Base-by-base conservation (phyloP, 768 basidiomycete species). In the Asterophora parasitica region DNA sequence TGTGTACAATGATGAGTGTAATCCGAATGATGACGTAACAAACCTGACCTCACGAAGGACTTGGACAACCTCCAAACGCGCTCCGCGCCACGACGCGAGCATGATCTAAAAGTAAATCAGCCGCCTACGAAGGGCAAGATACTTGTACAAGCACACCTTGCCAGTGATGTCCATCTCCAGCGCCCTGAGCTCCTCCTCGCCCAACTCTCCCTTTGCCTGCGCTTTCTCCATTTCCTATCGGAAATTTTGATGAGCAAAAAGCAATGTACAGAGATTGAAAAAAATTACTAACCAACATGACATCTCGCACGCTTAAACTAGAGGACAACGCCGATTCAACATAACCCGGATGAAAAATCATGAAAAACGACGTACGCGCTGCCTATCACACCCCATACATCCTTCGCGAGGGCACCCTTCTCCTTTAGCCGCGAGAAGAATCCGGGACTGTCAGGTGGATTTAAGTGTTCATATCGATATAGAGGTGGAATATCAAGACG, bases 21-120 rank as follows among this genome's bases (percentile, higher is more conserved):
- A 8, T 7, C 7, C 39, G n/a, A 13, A 40, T 8, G 15, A 2
- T n/a, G 12, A 12, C n/a, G 7, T 1, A 27, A 7, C 16, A 46
- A 30, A 33, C 39, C 60, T 13, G 49, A 71, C 65, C 73, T 90
- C 84, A 42, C 92, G 79, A 40, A 95, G 73, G 11, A 97, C 92
- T 58, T 92, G 88, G 16, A 88, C 79, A 34, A 98, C 92, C 69
- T 99, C 96, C 61, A 97, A 82, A 44, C 94, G 82, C 3, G 94
- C 95, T 11, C 95, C 96, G 49, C 93, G 83, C 96, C 96, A 99
- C 19, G 95, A 95, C 5, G 94, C 95, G 23, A 98, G 82, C 70
- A 98, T 79, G 61, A 96, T 92, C 84, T 89, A 51, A 4, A 27
- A 9, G 31, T 38, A 19, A 7, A 20, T 27, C 11, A 44, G 36